A percentile compares a stretch with the other conserved stretches of the same genome.
Evolutionary conservation across 176 grass and related monocot genomes (phyloP).

Genomic region (Olyra latifolia): DNA sequence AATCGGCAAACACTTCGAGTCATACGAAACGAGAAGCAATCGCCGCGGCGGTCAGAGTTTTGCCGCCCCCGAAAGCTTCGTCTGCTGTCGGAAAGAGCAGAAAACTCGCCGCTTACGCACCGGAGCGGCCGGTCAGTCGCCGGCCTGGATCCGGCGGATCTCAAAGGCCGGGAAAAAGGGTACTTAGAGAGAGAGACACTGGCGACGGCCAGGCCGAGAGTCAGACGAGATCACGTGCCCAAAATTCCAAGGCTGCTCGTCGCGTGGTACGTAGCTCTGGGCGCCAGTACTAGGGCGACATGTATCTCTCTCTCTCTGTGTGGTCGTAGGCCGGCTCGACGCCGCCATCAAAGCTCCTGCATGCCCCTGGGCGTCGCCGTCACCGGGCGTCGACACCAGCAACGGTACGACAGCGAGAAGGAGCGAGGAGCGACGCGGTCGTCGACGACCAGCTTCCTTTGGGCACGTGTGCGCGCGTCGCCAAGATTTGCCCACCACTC

Average conservation of each 20-base stretch:
- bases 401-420: no score
- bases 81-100: neutral
- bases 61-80: neutral
- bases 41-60: neutral
- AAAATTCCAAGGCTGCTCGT: neutral
- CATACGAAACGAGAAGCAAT: neutral
- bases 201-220: neutral
- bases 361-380: no score
- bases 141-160: conserved; percentile 35
- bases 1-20: no score
- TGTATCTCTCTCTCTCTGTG: no score
- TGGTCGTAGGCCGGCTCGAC: neutral
- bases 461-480: no score
- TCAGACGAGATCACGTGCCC: neutral
- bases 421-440: no score
- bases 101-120: neutral
- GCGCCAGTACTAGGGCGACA: no score
- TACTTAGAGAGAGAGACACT: no score
- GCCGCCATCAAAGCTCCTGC: neutral
- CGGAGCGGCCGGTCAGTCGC: neutral
- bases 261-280: neutral
- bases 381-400: no score
- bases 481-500: conserved; percentile 22
- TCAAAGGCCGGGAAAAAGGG: neutral
- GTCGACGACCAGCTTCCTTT: no score